Percentiles rank a stretch among this genome's conserved stretches.
Conservation (phyloP, 257 asterid genomes). For the Eustoma russellianum region DNA sequence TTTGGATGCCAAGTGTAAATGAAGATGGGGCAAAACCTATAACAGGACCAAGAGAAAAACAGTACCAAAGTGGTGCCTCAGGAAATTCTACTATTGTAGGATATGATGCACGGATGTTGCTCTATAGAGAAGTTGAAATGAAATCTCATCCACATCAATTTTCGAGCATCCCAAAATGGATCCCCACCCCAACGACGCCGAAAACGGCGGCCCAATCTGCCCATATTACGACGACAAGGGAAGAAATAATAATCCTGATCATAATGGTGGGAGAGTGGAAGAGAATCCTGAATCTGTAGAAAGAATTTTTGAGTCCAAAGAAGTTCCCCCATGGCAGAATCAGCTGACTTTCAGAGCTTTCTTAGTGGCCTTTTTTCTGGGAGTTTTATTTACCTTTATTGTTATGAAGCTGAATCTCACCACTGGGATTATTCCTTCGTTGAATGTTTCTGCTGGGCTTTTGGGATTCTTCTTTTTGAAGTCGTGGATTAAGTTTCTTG, state of each 20-base stretch:
- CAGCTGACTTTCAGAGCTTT: conserved; percentile 80
- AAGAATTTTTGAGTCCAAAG: conserved; percentile 57
- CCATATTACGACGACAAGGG: conserved; percentile 5
- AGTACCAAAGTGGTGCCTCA: no score
- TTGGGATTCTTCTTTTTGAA: conserved; percentile 89
- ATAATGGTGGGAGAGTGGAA: conserved; percentile 11
- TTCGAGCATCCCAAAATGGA: no score
- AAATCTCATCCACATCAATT: no score
- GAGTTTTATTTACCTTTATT: conserved; percentile 69
- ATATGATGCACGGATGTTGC: no score
- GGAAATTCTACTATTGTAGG: no score
- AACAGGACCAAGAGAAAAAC: no score
- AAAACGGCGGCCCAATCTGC: neutral
- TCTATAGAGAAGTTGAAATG: no score
- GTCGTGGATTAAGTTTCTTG: conserved; percentile 65
- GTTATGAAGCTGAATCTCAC: conserved; percentile 90
- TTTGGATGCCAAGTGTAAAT: no score
- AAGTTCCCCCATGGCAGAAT: conserved; percentile 78
- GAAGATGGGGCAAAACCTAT: no score
- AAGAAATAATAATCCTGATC: neutral
- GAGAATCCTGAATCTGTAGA: conserved; percentile 36
- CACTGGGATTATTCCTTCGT: conserved; percentile 87
- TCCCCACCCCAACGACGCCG: neutral
- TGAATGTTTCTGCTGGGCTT: conserved; percentile 86
- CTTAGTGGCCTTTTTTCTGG: conserved; percentile 50